Percentiles rank a stretch among this genome's conserved stretches.
These are phyloP conservation scores for Alternaria sp. DNA, from an alignment of 2,329 filamentous ascomycete species.

Conservation along the genomic window DNA sequence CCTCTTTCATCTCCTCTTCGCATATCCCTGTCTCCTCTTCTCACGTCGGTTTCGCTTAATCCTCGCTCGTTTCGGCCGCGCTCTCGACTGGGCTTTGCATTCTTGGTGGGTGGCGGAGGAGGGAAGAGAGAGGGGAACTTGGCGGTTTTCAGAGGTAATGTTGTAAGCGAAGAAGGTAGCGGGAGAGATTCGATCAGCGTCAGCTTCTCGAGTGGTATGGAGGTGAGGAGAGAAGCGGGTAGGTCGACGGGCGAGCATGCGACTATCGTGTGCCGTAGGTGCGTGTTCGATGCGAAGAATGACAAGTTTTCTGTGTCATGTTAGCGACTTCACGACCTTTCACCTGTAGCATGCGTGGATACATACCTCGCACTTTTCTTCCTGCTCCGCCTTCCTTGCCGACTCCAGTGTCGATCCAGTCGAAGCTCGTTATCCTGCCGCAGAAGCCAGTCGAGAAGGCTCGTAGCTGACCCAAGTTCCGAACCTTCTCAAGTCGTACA, in stretches of 20 bases:
- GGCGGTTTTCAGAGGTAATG: constrained; percentile 37
- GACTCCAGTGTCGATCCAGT: constrained; percentile 46
- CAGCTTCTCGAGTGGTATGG: constrained; percentile 42
- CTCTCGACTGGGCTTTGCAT: constrained; percentile 20
- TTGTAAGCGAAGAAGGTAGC: constrained; percentile 35
- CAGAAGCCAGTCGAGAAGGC: constrained; percentile 47
- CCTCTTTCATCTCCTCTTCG: constrained; percentile 8
- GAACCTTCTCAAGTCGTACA: constrained; percentile 43
- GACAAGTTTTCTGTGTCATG: constrained; percentile 38
- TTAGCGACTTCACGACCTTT: constrained; percentile 7
- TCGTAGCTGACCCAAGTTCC: constrained; percentile 44
- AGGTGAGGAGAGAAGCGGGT: constrained; percentile 38
- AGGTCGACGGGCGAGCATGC: constrained; percentile 42
- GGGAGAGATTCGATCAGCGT: constrained; percentile 44
- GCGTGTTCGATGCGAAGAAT: constrained; percentile 43
- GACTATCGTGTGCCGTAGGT: constrained; percentile 46
- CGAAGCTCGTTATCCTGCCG: constrained; percentile 45
- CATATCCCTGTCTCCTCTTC: constrained; percentile 9
- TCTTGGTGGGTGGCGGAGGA: constrained; percentile 35
- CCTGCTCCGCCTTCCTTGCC: constrained; percentile 45
- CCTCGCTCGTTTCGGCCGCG: constrained; percentile 23
- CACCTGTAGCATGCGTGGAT: not conserved
- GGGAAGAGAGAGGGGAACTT: constrained; percentile 39
- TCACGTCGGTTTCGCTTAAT: constrained; percentile 3
- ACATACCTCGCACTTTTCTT: constrained; percentile 44